A percentile compares a stretch with the other conserved stretches of the same genome.
Evolutionary conservation across 2,329 filamentous ascomycete genomes (phyloP).

Genomic region (Chrysosphaeria jannelii): DNA sequence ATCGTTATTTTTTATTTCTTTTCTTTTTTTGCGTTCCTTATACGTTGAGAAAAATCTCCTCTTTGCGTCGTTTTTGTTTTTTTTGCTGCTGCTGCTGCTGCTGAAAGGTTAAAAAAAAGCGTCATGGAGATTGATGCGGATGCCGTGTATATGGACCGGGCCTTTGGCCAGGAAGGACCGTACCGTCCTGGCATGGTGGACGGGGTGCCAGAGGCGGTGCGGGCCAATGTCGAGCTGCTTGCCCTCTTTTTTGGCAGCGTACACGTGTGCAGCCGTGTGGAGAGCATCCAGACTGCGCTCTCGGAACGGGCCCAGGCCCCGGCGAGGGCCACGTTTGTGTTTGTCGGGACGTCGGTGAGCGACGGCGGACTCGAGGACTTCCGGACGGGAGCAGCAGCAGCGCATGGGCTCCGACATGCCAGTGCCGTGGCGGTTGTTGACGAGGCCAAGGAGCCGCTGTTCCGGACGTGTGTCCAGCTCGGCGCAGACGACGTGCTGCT

Average conservation of each 20-base stretch:
- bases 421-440: too few species aligned
- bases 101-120: too few species aligned
- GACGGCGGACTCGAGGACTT: too few species aligned
- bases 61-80: background rate
- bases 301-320: slow-evolving; percentile 6
- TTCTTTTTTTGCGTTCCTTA: slow-evolving; percentile 1
- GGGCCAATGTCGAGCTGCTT: slow-evolving; percentile 3
- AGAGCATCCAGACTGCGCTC: background rate
- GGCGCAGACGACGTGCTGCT: slow-evolving; percentile 68
- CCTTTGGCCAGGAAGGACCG: too few species aligned
- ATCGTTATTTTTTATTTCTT: slow-evolving; percentile 2
- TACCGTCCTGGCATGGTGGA: too few species aligned
- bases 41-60: background rate
- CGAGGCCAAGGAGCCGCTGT: slow-evolving; percentile 15
- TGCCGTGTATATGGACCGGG: too few species aligned
- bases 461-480: slow-evolving; percentile 51
- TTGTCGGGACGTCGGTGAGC: too few species aligned
- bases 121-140: too few species aligned
- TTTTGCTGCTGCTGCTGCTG: background rate
- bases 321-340: too few species aligned
- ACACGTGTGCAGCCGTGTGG: background rate
- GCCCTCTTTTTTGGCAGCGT: background rate
- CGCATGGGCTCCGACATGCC: too few species aligned
- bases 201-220: too few species aligned
- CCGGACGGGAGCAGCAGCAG: too few species aligned